Conservation (phyloP, 1,284 basidiomycete species). For the Leccinum angustisporum region DNA sequence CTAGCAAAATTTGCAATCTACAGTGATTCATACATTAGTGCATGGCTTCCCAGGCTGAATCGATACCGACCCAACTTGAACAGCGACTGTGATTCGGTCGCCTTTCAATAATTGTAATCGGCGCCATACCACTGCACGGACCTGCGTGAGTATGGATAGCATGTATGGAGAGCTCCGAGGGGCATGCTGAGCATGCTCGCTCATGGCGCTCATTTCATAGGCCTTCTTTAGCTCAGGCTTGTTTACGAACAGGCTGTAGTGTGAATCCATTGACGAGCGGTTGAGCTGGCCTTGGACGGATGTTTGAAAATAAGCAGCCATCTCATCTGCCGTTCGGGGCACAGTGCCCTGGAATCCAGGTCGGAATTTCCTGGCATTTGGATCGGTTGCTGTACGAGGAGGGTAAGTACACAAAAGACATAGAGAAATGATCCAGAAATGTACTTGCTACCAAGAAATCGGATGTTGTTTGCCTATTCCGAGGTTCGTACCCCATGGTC, state of each 20-base stretch:
- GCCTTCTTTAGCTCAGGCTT: conserved; percentile 39
- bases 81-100: conserved; percentile 49
- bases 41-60: background rate
- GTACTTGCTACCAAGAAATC: too few relatives aligned
- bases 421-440: too few relatives aligned
- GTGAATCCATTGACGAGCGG: conserved; percentile 30
- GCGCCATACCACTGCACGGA: conserved; percentile 59
- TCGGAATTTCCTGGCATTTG: too few relatives aligned
- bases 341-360: too few relatives aligned
- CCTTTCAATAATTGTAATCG: conserved; percentile 66
- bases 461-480: too few relatives aligned
- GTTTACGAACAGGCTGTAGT: conserved; percentile 36
- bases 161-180: conserved; percentile 51
- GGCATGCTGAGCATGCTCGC: conserved; percentile 48
- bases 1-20: conserved; percentile 54
- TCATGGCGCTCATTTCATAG: conserved; percentile 49
- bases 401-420: too few relatives aligned
- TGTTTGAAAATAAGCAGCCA: too few relatives aligned
- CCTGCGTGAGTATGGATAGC: conserved; percentile 56
- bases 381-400: too few relatives aligned
- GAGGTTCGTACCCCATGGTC: too few relatives aligned
- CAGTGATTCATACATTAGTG: background rate
- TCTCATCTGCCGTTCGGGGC: too few relatives aligned
- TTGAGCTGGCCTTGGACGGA: conserved; percentile 29
- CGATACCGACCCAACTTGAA: conserved; percentile 36